phyloP scores from a whole-genome alignment of 2,329 filamentous ascomycete species.

The Beauveria scarabaeidicola region DNA sequence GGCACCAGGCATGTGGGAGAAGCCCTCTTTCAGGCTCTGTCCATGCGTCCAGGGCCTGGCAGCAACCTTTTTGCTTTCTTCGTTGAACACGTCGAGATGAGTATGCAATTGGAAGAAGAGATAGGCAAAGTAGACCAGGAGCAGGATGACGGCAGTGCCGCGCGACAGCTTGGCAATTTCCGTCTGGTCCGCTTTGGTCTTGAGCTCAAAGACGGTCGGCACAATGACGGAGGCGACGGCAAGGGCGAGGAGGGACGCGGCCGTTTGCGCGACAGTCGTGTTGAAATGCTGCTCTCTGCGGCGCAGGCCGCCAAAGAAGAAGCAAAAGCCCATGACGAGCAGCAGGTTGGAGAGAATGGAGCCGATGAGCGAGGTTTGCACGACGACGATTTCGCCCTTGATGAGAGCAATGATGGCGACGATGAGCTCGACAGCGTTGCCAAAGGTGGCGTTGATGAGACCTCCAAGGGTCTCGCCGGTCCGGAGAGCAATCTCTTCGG shows the following conservation, averaged over 20 bases:
- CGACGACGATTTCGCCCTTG: slow-evolving; percentile 68
- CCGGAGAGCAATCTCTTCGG: slow-evolving; percentile 77
- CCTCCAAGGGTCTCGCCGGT: slow-evolving; percentile 83
- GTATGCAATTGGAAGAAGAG: slow-evolving; percentile 89
- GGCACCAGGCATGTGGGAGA: slow-evolving; percentile 30
- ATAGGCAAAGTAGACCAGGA: slow-evolving; percentile 76
- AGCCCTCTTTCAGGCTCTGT: slow-evolving; percentile 30
- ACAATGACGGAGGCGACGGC: slow-evolving; percentile 78
- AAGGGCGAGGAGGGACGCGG: slow-evolving; percentile 70
- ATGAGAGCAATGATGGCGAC: slow-evolving; percentile 77
- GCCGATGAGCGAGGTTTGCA: slow-evolving; percentile 86
- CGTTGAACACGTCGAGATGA: slow-evolving; percentile 71
- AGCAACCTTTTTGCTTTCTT: slow-evolving; percentile 67
- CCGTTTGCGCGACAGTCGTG: slow-evolving; percentile 82
- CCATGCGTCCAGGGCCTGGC: slow-evolving; percentile 39
- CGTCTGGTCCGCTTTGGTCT: slow-evolving; percentile 29
- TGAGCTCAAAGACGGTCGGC: slow-evolving; percentile 71
- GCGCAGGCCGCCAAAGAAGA: slow-evolving; percentile 77
- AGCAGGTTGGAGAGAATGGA: slow-evolving; percentile 87
- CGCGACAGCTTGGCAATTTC: slow-evolving; percentile 59
- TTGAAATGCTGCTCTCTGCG: slow-evolving; percentile 84
- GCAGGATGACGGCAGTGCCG: slow-evolving; percentile 69
- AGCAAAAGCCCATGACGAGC: slow-evolving; percentile 84
- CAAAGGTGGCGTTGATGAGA: slow-evolving; percentile 83
- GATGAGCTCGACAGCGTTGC: slow-evolving; percentile 86